Evolutionary conservation across 2,329 filamentous ascomycete species (phyloP), one percentile per base, ranked within the genome.

Genomic region (Lizonia empirigonia): DNA sequence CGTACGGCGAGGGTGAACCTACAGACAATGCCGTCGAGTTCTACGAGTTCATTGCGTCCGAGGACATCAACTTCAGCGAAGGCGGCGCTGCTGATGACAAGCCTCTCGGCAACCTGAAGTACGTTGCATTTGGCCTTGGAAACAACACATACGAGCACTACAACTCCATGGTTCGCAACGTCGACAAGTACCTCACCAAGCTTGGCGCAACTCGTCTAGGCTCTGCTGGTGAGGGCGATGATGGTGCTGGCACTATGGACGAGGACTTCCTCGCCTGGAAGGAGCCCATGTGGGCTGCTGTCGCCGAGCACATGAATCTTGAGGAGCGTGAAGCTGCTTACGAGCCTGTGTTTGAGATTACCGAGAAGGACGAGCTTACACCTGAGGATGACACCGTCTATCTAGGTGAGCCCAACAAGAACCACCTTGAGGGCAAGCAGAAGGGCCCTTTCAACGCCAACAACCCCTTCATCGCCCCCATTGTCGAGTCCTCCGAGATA

Each of bases 141-240:
- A 99, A 99, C 82, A 99, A 97, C 80, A 97, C 94, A 22, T 99
- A 99, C 73, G 94, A 99, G 73, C 94, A 99, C 80, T 99, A 97
- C 82, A 99, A 99, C 79, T 89, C 89, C 44, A 96, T 99, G 91
- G 92, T 99, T 54, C 91, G 93, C 73, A 90, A 93, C 58, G 87
- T 97, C 50, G 86, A 94, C 77, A 86, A 88, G 73, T 86, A 86
- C 56, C 79, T 99, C 52, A 81, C 85, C 68, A 93, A 89, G 68
- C 81, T 96, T 16, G 94, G 94, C 55, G 94, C 89, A 10, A 82
- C 86, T 69, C 84, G 91, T 62, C 90, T 99, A 62, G 92, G 94
- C 36, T 81, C 86, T 50, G 91, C 92, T 48, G 94, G 95, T 64
- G 93, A 97, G 78, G 94, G 94, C 68, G 94, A 99, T 67, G 94